Conservation (phyloP, 768 basidiomycete species). For the Lactarius sp. region DNA sequence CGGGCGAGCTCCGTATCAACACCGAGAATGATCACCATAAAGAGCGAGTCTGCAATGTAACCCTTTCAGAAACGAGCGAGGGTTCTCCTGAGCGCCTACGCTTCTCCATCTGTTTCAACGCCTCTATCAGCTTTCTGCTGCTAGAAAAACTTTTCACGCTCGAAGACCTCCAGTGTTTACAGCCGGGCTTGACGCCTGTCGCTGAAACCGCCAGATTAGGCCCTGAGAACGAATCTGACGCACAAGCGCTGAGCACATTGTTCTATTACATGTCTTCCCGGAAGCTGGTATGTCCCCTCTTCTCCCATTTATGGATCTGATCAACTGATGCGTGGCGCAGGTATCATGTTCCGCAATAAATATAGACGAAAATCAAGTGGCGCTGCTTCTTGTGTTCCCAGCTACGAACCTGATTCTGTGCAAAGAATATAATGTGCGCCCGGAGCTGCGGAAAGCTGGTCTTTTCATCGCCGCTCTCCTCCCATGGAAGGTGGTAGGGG, state of each 20-base stretch:
- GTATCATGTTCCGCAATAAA: conserved; percentile 38
- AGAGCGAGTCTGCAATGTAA: conserved; percentile 47
- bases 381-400: conserved; percentile 54
- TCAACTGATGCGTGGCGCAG: conserved; percentile 17
- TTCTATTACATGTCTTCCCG: conserved; percentile 49
- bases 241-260: conserved; percentile 38
- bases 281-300: conserved; percentile 15
- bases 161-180: conserved; percentile 42
- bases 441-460: conserved; percentile 31
- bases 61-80: conserved; percentile 43
- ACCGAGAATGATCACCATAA: conserved; percentile 34
- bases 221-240: conserved; percentile 39
- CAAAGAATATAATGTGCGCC: conserved; percentile 40
- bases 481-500: conserved; percentile 42
- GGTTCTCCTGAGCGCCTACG: conserved; percentile 39
- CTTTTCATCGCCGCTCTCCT: conserved; percentile 42
- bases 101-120: conserved; percentile 45
- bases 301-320: background rate
- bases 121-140: conserved; percentile 37
- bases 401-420: conserved; percentile 34
- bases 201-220: conserved; percentile 52
- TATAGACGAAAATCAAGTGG: conserved; percentile 46
- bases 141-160: conserved; percentile 47
- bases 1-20: conserved; percentile 47
- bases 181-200: conserved; percentile 45